A percentile compares a stretch with the other conserved stretches of the same genome.
phyloP scores from a whole-genome alignment of 2,329 filamentous ascomycete species.

The Thyridium curvatum region DNA sequence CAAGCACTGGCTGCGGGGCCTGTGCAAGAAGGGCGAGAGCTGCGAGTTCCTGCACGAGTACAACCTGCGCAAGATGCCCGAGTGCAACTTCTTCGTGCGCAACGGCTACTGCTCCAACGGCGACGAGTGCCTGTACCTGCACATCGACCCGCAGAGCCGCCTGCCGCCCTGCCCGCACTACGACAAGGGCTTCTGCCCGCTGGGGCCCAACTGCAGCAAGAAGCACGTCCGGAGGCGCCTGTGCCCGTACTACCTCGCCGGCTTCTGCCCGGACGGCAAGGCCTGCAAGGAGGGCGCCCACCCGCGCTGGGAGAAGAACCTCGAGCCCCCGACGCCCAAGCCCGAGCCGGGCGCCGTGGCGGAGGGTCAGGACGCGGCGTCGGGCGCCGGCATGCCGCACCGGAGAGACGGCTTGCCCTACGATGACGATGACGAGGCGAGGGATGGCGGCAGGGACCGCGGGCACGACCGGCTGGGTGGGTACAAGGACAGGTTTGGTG shows the following conservation, averaged over 20 bases:
- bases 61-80: constrained; percentile 95
- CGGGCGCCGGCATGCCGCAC: constrained; percentile 25
- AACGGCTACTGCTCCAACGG: constrained; percentile 95
- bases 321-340: constrained; percentile 70
- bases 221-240: constrained; percentile 78
- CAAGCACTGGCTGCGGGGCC: constrained; percentile 95
- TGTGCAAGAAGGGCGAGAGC: constrained; percentile 94
- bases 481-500: constrained; percentile 24
- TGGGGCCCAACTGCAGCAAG: constrained; percentile 82
- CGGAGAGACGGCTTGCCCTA: constrained; percentile 21
- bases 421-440: constrained; percentile 21
- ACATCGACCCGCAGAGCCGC: constrained; percentile 77
- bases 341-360: constrained; percentile 51
- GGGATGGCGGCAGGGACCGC: constrained; percentile 16
- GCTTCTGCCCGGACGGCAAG: constrained; percentile 83
- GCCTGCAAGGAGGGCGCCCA: constrained; percentile 77
- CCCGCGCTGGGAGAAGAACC: constrained; percentile 70
- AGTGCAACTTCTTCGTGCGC: constrained; percentile 92
- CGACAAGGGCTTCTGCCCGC: constrained; percentile 87
- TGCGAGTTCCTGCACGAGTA: constrained; percentile 99
- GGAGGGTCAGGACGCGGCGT: constrained; percentile 44
- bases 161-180: constrained; percentile 83
- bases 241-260: constrained; percentile 82
- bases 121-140: constrained; percentile 90
- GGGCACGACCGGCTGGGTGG: constrained; percentile 10